These are phyloP conservation scores for Kentomonas sorsogonicus DNA, from an alignment of 208 protist genomes.

Conservation along the genomic window DNA sequence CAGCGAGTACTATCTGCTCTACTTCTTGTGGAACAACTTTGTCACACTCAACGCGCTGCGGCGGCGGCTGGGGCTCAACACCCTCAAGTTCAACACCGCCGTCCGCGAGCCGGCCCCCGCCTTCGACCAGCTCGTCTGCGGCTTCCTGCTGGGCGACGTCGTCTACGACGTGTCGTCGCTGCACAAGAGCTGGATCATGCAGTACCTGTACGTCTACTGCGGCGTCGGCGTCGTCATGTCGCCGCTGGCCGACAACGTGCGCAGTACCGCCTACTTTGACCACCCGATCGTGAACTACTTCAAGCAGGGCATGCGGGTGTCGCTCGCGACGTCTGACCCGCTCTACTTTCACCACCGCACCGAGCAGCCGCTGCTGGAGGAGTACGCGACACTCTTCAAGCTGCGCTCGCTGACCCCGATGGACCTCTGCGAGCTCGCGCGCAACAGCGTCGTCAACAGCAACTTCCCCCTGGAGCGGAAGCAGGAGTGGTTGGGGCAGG, in stretches of 20 bases:
- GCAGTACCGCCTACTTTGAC: constrained; percentile 94
- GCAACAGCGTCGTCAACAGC: constrained; percentile 89
- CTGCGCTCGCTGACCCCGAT: constrained; percentile 64
- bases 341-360: constrained; percentile 85
- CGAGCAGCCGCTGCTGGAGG: constrained; percentile 77
- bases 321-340: constrained; percentile 96
- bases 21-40: constrained; percentile 98
- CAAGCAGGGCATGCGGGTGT: constrained; percentile 92
- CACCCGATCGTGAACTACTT: constrained; percentile 95
- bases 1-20: constrained; percentile 97
- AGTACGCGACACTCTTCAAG: constrained; percentile 88
- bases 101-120: constrained; percentile 76
- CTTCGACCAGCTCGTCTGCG: constrained; percentile 90
- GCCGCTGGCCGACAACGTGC: constrained; percentile 96
- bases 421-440: constrained; percentile 80
- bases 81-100: constrained; percentile 91
- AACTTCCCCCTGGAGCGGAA: constrained; percentile 76
- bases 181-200: constrained; percentile 92
- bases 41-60: constrained; percentile 94
- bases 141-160: constrained; percentile 91
- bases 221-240: constrained; percentile 97
- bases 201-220: constrained; percentile 97
- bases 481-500: constrained; percentile 65
- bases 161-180: constrained; percentile 97
- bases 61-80: constrained; percentile 60